Evolutionary conservation across 192 early-diverging fungal genomes (phyloP).

Genomic region (Backusella liffmaniae): DNA sequence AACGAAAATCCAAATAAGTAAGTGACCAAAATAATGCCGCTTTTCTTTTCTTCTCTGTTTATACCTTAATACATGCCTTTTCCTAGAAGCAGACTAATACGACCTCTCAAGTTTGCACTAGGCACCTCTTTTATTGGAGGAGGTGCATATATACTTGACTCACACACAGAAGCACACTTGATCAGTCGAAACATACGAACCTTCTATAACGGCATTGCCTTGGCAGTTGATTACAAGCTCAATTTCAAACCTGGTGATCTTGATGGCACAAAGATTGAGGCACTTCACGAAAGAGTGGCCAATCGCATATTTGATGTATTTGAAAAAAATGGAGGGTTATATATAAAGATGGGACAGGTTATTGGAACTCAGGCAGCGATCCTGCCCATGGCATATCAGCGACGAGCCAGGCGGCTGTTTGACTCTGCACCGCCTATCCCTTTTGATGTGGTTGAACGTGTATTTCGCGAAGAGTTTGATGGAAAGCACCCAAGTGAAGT

Average conservation of each 20-base stretch:
- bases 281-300: slow-evolving; percentile 73
- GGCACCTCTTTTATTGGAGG: slow-evolving; percentile 9
- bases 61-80: not conserved
- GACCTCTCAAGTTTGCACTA: not conserved
- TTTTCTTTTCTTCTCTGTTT: not conserved
- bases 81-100: not conserved
- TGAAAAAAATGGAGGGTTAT: slow-evolving; percentile 81
- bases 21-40: not conserved
- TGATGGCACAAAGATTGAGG: slow-evolving; percentile 49
- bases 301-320: slow-evolving; percentile 74
- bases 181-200: slow-evolving; percentile 47
- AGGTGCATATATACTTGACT: slow-evolving; percentile 44
- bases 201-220: slow-evolving; percentile 47
- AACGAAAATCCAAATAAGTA: too few species aligned
- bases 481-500: slow-evolving; percentile 51
- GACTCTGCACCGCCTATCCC: slow-evolving; percentile 81
- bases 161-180: slow-evolving; percentile 45
- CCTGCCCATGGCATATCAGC: slow-evolving; percentile 59
- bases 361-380: slow-evolving; percentile 68
- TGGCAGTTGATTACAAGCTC: slow-evolving; percentile 75
- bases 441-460: slow-evolving; percentile 56
- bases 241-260: slow-evolving; percentile 69
- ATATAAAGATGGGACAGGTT: slow-evolving; percentile 87
- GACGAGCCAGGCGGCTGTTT: slow-evolving; percentile 65
- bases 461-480: slow-evolving; percentile 70